Evolutionary conservation across 768 basidiomycete species (phyloP), one percentile per base, ranked within the genome.

Genomic region (Crassisporium funariophilum): DNA sequence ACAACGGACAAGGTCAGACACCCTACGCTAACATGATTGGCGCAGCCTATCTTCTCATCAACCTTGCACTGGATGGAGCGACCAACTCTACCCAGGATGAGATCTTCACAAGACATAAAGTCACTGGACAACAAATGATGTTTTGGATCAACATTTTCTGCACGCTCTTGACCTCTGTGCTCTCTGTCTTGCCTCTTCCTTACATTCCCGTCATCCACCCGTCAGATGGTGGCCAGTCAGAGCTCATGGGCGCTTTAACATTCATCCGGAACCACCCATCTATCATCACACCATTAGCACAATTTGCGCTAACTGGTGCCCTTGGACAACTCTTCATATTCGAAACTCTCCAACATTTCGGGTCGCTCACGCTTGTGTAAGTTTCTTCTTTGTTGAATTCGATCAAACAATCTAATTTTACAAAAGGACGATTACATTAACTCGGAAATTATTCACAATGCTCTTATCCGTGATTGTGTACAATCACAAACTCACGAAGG

Each of bases 241-340:
- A 94, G 67, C 75, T 94, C 36, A 64, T 67, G 23, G 76, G 71
- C 35, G 90, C 89, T 0, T 61, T 95, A 33, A 68, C 70, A 9
- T 98, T 95, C 66, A 78, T 98, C 46, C 68, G 71, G 35, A 70
- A 73, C 4, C 95, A 98, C 63, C 94, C 95, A 0, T 73, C 80
- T 2, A 78, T 93, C 20, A 58, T 88, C 24, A 53, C 66, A 4
- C 91, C 95, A 0, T 75, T 99, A 20, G 72, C 81, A 13, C 85
- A 91, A 56, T 99, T 93, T 63, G 86, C 91, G 12, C 64, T 94
- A 9, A 90, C 92, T 0, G 97, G 97, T 31, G 91, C 95, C 1
- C 74, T 98, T 27, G 97, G 97, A 0, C 97, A 98, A 67, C 71
- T 98, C 5, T 99, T 99, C 70, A 98, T 99, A 51, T 99, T 98